Conservation (phyloP, 2,329 filamentous ascomycete genomes). For the Fusarium stilboides region DNA sequence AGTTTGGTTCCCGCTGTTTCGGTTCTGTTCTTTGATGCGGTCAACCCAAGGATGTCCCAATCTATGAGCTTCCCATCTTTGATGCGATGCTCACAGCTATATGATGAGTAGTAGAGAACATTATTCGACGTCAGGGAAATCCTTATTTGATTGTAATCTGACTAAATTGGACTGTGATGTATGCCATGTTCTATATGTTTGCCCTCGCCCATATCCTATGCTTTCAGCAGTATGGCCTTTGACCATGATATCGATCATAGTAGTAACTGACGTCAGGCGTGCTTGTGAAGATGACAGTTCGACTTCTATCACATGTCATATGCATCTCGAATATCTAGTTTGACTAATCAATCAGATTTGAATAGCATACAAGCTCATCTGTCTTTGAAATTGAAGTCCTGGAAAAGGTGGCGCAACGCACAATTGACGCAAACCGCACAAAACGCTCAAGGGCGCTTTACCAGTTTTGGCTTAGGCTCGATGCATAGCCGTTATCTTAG, state of each 20-base stretch:
- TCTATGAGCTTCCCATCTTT: not conserved
- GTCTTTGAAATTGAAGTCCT: not conserved
- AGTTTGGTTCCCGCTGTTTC: constrained; percentile 35
- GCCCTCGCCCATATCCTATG: too few species aligned
- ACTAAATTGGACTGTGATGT: not conserved
- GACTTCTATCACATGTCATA: not conserved
- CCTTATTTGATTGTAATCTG: not conserved
- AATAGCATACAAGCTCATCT: not conserved
- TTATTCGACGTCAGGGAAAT: too few species aligned
- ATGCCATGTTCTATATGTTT: too few species aligned
- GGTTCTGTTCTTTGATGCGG: not conserved
- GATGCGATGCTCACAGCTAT: not conserved
- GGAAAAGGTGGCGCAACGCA: not conserved
- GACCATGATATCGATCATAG: too few species aligned
- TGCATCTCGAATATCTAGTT: not conserved
- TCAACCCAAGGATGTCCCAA: not conserved
- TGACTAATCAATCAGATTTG: not conserved
- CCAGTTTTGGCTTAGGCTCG: constrained; percentile 9
- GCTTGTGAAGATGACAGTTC: not conserved
- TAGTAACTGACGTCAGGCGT: too few species aligned
- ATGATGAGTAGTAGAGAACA: not conserved
- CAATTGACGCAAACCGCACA: constrained; percentile 16
- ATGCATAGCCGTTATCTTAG: not conserved
- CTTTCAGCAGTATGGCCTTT: too few species aligned
- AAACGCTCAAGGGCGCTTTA: constrained; percentile 10